Base-by-base conservation (phyloP, 2,329 filamentous ascomycete genomes). In the Cercospora nicotianae region DNA sequence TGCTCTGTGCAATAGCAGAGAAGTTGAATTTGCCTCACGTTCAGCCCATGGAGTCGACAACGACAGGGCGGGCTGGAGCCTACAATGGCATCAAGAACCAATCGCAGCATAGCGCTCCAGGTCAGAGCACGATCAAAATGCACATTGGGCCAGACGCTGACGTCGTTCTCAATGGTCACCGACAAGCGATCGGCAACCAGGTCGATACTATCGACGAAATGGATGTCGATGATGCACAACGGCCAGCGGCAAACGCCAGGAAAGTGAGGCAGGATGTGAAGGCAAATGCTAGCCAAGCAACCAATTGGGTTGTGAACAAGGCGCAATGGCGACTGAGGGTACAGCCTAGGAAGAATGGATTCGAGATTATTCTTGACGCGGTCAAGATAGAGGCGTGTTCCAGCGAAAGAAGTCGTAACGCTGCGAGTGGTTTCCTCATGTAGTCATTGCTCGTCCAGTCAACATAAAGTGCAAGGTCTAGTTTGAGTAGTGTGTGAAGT, bases 1-100 rank as follows among this genome's bases (percentile, higher is more conserved):
- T 97, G 5, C 87, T 96, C 71, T 90, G 92, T 73, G 90, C 96
- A 8, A 85, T 97, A n/a, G 88, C 91, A 2, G 90, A 89, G 36
- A 96, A 94, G 78, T 86, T 95, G 72, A 91, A 90, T 70, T 79
- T 93, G 5, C 87, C 90, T 0, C 79, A 81, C 13, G 83, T 81
- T 9, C 80, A 83, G 23, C 87, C 90, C 0, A 79, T 91, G 0
- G 90, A 90, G 7, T 80, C 91, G 42, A 83, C 91, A 77, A 90
- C 91, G 86, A 82, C 86, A 59, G 83, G 86, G 3, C 76, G 76
- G 2, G 80, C 79, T n/a, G 88, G 87, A n/a, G 89, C 86, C 18
- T 18, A 26, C 16, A 39, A 13, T 62, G 36, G 60, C n/a, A 33
- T 3, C 13, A 30, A 20, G 36, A 45, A 39, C 31, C 13, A 18